phyloP scores from a whole-genome alignment of 345 rosid species.

The Ceriops tagal region DNA sequence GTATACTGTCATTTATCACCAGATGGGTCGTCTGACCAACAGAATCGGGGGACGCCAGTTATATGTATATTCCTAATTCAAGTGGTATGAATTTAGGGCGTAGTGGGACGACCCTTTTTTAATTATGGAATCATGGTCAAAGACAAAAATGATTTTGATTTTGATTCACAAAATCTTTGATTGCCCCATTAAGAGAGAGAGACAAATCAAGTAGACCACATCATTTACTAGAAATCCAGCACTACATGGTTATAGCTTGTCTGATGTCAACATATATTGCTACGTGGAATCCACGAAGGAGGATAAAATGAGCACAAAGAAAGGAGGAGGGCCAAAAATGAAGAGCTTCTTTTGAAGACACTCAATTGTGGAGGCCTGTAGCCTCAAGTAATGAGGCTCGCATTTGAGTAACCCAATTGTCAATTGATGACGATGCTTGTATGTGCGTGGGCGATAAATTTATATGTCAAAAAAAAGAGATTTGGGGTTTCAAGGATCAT shows the following conservation, averaged over 20 bases:
- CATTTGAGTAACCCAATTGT: background rate
- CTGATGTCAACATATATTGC: constrained; percentile 1
- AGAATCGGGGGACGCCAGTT: too few relatives aligned
- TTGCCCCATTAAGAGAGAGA: background rate
- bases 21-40: too few relatives aligned
- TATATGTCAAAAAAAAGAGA: background rate
- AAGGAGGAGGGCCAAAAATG: background rate
- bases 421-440: background rate
- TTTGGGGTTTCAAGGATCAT: background rate
- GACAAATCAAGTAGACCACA: background rate
- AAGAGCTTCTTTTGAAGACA: background rate
- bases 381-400: background rate
- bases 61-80: background rate
- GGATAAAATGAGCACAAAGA: background rate
- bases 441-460: background rate
- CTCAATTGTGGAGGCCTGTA: constrained; percentile 2
- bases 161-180: constrained; percentile 10
- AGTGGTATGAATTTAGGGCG: background rate
- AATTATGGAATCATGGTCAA: background rate
- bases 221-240: background rate
- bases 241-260: background rate
- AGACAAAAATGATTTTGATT: background rate
- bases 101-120: background rate
- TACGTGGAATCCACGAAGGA: background rate
- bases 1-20: too few relatives aligned